phyloP scores from a whole-genome alignment of 805 yeast species.

The Zygosaccharomyces lentus region DNA sequence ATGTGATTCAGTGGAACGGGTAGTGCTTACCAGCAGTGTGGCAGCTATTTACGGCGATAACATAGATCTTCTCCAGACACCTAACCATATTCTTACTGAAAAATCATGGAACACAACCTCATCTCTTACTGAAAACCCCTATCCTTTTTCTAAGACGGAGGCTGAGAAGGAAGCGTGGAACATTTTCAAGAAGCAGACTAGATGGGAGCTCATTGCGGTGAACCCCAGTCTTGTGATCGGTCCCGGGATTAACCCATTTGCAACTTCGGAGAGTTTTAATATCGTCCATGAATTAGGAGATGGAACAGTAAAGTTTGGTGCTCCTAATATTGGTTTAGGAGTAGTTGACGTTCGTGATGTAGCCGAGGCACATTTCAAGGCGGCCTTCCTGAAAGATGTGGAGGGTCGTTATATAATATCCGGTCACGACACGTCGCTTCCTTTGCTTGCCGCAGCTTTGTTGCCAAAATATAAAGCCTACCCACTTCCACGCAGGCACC shows the following conservation, averaged over 20 bases:
- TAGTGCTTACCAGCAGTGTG: slow-evolving; percentile 52
- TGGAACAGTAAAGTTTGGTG: not conserved
- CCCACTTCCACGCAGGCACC: not conserved
- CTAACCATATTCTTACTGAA: not conserved
- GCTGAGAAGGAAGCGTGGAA: not conserved
- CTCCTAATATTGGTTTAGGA: slow-evolving; percentile 38
- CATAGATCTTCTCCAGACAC: not conserved
- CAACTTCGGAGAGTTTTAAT: not conserved
- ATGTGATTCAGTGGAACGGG: slow-evolving; percentile 39
- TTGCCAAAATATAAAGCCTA: not conserved
- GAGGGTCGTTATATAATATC: not conserved
- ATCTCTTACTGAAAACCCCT: not conserved
- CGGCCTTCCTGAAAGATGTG: slow-evolving; percentile 18
- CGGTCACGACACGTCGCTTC: not conserved
- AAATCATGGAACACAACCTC: not conserved
- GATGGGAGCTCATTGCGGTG: not conserved
- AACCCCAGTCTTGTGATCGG: not conserved
- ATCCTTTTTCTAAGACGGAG: not conserved
- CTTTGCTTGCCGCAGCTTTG: not conserved
- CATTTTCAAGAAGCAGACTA: not conserved
- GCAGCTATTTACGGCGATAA: slow-evolving; percentile 39
- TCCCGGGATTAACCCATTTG: not conserved
- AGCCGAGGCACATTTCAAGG: slow-evolving; percentile 48
- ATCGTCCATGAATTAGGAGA: not conserved
- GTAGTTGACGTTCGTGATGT: slow-evolving; percentile 52